Base-by-base conservation (phyloP, 805 yeast genomes). In the Wickerhamia fluorescens region DNA sequence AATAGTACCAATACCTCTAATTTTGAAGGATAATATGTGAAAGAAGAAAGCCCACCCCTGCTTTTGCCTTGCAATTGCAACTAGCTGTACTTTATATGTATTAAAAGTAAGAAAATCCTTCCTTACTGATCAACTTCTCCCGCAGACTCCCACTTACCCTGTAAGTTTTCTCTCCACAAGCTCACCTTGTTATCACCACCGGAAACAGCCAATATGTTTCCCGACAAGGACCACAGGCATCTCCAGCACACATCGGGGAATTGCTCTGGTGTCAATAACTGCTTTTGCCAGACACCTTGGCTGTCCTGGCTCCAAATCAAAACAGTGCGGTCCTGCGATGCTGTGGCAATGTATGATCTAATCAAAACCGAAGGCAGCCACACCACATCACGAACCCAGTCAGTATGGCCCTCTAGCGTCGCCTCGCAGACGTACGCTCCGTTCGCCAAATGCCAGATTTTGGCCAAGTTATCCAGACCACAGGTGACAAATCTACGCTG, bases 211-310 rank as follows among this genome's bases (percentile, higher is more conserved):
- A 92, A 71, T 17, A 92, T 78, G 54, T 92, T 92, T 30, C 99
- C 99, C 26, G 94, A 81, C 43, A 88, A 68, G 8, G 96, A 86
- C 98, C 98, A 92, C 43, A 94, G 79, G 27, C 94, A 95, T 56
- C 96, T 78, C 98, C 98, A 92, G 44, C 94, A 84, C 16, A 88
- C 96, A 53, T 92, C 98, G 10, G 96, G 92, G 71, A 92, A 92
- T 52, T 76, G 79, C 22, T 85, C 94, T 12, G 71, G 68, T 28
- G 78, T 75, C 49, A 92, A 68, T 22, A 73, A 61, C 48, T 77
- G 79, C 53, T 82, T 82, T 53, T 79, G 78, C 99, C 98, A 92
- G 40, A 68, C 67, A 3, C 73, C 75, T 15, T 68, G 70, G 33
- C 55, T 55, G 39, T 79, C 88, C 56, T 86, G 89, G 6, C 95